Conservation (phyloP, 805 yeast species). For the Ogataea trehalophila region DNA sequence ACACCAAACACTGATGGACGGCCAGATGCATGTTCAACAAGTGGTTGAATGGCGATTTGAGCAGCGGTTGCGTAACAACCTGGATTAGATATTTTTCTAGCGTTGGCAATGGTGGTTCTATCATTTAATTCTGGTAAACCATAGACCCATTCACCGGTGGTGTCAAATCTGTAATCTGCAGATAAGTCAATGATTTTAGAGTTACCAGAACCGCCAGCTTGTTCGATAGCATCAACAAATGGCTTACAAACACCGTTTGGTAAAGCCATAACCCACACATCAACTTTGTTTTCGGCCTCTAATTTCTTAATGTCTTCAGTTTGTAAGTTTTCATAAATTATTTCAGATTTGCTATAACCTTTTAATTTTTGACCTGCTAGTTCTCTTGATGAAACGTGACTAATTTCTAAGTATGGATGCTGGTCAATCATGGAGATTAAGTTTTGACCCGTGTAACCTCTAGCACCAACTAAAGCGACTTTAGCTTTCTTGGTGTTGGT, state of each 20-base stretch:
- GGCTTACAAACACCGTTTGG: constrained; percentile 97
- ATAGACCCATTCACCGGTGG: constrained; percentile 82
- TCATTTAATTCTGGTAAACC: constrained; percentile 91
- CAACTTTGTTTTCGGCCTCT: constrained; percentile 75
- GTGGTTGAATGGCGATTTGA: constrained; percentile 86
- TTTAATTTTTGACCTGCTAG: constrained; percentile 78
- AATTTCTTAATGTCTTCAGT: constrained; percentile 77
- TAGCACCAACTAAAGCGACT: constrained; percentile 95
- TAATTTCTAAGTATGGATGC: constrained; percentile 82
- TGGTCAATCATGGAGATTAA: constrained; percentile 78
- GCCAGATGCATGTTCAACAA: constrained; percentile 62
- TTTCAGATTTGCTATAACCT: constrained; percentile 79
- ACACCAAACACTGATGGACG: constrained; percentile 89
- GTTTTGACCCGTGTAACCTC: constrained; percentile 96
- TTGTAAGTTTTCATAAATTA: constrained; percentile 80
- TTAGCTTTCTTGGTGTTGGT: constrained; percentile 56
- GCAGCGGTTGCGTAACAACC: constrained; percentile 99
- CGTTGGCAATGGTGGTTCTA: constrained; percentile 59
- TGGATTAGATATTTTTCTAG: constrained; percentile 88
- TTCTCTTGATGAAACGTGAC: constrained; percentile 96
- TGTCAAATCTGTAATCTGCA: constrained; percentile 94
- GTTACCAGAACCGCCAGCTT: constrained; percentile 48
- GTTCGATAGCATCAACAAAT: constrained; percentile 74
- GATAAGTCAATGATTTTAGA: constrained; percentile 87
- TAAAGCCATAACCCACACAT: constrained; percentile 98